These are phyloP conservation scores for Syzygium grande DNA, from an alignment of 345 rosid genomes.

Conservation along the genomic window DNA sequence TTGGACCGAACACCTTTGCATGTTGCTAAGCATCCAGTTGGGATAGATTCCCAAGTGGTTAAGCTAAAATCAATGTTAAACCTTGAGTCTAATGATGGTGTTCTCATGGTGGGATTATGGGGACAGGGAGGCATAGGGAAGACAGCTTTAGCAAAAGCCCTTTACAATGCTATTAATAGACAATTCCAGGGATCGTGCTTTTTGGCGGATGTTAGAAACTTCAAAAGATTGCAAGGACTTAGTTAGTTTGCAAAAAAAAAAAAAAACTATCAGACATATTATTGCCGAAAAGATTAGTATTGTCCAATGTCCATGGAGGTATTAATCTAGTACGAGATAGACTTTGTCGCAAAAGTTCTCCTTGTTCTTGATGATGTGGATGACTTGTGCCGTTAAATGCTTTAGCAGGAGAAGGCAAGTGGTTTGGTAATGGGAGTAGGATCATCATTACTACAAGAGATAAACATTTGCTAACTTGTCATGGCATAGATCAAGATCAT, in stretches of 20 bases:
- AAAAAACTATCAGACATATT: accelerated
- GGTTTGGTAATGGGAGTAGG: neutral
- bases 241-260: neutral
- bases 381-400: accelerated
- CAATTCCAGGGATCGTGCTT: neutral
- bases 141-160: neutral
- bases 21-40: neutral
- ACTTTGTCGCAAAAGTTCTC: neutral
- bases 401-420: neutral
- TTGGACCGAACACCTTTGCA: accelerated
- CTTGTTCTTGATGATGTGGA: neutral
- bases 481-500: neutral
- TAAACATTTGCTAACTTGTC: neutral
- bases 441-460: neutral
- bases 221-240: neutral
- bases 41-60: accelerated
- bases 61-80: neutral
- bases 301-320: too few relatives aligned
- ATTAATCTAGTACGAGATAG: neutral
- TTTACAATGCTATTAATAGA: neutral
- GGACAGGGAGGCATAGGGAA: neutral
- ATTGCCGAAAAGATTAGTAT: neutral
- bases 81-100: accelerated
- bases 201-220: accelerated
- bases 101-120: neutral